Evolutionary conservation across 2,329 filamentous ascomycete species (phyloP).

Genomic region (Mycosphaerella sp.): DNA sequence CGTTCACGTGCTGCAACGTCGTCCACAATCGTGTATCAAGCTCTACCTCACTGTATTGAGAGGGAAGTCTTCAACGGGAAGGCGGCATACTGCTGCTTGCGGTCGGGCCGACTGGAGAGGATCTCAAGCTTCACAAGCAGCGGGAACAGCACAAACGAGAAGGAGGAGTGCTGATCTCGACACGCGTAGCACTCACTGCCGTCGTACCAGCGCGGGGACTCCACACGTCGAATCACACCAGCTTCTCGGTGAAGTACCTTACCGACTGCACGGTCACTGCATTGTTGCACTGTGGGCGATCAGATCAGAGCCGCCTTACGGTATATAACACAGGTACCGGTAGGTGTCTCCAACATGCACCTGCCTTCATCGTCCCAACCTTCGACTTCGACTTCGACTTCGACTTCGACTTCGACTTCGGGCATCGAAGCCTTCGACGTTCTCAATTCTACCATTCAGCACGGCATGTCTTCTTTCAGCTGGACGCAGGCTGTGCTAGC

Average conservation of each 20-base stretch:
- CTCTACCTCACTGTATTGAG: no score
- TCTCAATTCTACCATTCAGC: neutral
- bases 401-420: neutral
- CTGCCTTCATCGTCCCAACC: slow-evolving; percentile 1
- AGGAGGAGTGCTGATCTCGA: neutral
- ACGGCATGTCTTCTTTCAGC: slow-evolving; percentile 16
- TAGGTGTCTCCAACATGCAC: slow-evolving; percentile 1
- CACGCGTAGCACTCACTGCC: neutral
- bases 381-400: neutral
- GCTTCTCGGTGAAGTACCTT: neutral
- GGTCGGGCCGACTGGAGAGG: neutral
- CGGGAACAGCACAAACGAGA: neutral
- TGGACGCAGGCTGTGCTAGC: slow-evolving; percentile 24
- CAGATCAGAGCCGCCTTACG: neutral
- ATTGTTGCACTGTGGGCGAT: neutral
- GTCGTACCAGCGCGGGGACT: neutral
- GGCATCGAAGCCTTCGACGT: neutral
- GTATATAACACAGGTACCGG: neutral
- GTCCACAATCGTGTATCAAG: no score
- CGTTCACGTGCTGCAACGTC: no score
- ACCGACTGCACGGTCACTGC: no score
- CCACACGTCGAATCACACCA: neutral
- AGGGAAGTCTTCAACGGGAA: no score
- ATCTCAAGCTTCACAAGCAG: neutral
- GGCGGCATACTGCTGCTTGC: no score